Conservation (phyloP, 371 early-diverging fungal species). For the Apophysomyces sp. region DNA sequence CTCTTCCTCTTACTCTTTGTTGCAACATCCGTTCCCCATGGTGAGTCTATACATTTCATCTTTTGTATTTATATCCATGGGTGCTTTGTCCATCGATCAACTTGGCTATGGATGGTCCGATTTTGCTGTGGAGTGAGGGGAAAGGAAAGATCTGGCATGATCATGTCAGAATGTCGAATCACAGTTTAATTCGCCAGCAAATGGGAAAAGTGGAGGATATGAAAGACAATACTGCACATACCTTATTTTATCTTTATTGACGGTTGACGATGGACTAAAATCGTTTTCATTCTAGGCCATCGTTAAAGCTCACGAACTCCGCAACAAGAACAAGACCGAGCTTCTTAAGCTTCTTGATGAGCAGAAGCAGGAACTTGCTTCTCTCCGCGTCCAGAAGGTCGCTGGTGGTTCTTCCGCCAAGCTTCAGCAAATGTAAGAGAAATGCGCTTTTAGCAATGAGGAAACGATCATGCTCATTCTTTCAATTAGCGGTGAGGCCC, state of each 20-base stretch:
- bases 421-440: slow-evolving; percentile 73
- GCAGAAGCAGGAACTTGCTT: slow-evolving; percentile 86
- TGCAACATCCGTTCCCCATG: slow-evolving; percentile 1
- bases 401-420: slow-evolving; percentile 57
- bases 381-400: slow-evolving; percentile 88
- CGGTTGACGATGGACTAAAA: no score
- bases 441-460: background rate
- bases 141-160: background rate
- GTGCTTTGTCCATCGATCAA: background rate
- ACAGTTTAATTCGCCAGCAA: background rate
- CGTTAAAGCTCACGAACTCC: slow-evolving; percentile 90
- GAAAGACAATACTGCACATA: background rate
- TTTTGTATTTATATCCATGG: background rate
- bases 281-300: slow-evolving; percentile 62
- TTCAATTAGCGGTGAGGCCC: slow-evolving; percentile 60
- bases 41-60: background rate
- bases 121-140: background rate
- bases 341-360: slow-evolving; percentile 82
- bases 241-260: no score
- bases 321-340: slow-evolving; percentile 88
- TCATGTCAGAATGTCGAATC: background rate
- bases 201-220: background rate
- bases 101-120: background rate
- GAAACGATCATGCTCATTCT: background rate
- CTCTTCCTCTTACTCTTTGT: slow-evolving; percentile 2